Evolutionary conservation across 2,329 filamentous ascomycete genomes (phyloP).

Genomic region (Paramyrothecium sp.): DNA sequence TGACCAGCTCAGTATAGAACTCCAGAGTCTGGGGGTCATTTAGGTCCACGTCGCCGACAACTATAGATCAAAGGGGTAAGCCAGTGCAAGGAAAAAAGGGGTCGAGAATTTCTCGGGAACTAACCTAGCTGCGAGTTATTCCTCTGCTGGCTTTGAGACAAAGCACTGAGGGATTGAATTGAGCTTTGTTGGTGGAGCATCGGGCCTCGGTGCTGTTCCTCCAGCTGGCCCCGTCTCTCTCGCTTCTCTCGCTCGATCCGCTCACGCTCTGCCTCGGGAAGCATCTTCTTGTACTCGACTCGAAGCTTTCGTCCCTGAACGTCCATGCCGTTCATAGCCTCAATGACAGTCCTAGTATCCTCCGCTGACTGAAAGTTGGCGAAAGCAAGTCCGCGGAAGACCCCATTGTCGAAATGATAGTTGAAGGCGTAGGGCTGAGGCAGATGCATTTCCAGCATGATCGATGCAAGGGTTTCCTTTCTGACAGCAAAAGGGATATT

Average conservation of each 20-base stretch:
- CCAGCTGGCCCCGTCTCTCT: slow-evolving; percentile 89
- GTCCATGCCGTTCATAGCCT: slow-evolving; percentile 92
- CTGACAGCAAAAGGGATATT: slow-evolving; percentile 99
- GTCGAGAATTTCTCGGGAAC: slow-evolving; percentile 1
- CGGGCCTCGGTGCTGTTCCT: slow-evolving; percentile 86
- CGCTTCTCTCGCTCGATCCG: slow-evolving; percentile 96
- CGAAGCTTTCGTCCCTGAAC: slow-evolving; percentile 90
- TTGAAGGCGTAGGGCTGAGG: slow-evolving; percentile 98
- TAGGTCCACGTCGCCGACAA: slow-evolving; percentile 70
- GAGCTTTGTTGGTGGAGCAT: slow-evolving; percentile 83
- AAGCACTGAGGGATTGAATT: slow-evolving; percentile 72
- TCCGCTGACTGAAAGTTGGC: slow-evolving; percentile 97
- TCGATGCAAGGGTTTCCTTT: slow-evolving; percentile 87
- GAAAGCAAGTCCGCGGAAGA: slow-evolving; percentile 93
- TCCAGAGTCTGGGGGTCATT: slow-evolving; percentile 86
- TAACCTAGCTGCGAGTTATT: slow-evolving; percentile 44
- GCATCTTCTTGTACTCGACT: slow-evolving; percentile 99
- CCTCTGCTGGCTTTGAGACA: slow-evolving; percentile 60
- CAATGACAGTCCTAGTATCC: slow-evolving; percentile 89
- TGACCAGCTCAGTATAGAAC: slow-evolving; percentile 84
- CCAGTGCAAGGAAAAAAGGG: background rate
- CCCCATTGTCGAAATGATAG: slow-evolving; percentile 98
- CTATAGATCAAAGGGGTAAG: slow-evolving; percentile 3
- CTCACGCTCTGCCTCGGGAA: slow-evolving; percentile 90
- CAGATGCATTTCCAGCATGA: slow-evolving; percentile 93